Evolutionary conservation across 140 eudicot genomes (phyloP).

Genomic region (Senecio squalidus): DNA sequence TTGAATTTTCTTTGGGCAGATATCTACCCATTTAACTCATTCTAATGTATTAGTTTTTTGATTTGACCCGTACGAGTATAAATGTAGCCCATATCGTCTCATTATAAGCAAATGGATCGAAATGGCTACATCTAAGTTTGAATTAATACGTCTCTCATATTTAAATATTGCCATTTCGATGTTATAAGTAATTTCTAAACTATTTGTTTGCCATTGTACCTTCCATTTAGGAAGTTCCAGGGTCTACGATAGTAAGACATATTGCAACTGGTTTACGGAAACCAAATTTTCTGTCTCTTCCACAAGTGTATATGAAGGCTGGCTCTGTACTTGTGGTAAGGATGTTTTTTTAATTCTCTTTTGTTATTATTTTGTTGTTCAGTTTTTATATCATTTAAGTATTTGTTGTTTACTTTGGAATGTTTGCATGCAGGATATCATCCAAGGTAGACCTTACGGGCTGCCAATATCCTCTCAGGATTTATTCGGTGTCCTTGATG

Average conservation of each 20-base stretch:
- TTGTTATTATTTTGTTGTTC: background rate
- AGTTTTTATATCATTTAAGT: background rate
- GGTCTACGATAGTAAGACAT: slow-evolving; percentile 49
- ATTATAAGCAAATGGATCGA: no score
- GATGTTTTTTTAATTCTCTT: background rate
- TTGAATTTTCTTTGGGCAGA: no score
- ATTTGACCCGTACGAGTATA: no score
- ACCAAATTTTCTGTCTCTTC: slow-evolving; percentile 54
- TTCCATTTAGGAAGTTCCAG: slow-evolving; percentile 66
- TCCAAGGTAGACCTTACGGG: slow-evolving; percentile 64
- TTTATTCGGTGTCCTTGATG: slow-evolving; percentile 74
- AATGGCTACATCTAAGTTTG: no score
- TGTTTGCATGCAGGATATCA: slow-evolving; percentile 55
- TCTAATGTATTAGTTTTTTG: no score
- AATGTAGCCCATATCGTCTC: no score
- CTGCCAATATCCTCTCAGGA: slow-evolving; percentile 68
- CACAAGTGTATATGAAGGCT: slow-evolving; percentile 66
- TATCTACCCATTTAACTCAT: no score
- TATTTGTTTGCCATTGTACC: slow-evolving; percentile 3
- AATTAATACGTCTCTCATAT: no score
- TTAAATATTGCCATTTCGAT: background rate
- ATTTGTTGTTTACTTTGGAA: background rate
- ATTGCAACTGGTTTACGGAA: slow-evolving; percentile 48
- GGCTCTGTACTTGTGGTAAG: slow-evolving; percentile 71
- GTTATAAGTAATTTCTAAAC: slow-evolving; percentile 8